Evolutionary conservation across 495 filamentous ascomycete species (phyloP).

Genomic region (Neurospora sublineolata): DNA sequence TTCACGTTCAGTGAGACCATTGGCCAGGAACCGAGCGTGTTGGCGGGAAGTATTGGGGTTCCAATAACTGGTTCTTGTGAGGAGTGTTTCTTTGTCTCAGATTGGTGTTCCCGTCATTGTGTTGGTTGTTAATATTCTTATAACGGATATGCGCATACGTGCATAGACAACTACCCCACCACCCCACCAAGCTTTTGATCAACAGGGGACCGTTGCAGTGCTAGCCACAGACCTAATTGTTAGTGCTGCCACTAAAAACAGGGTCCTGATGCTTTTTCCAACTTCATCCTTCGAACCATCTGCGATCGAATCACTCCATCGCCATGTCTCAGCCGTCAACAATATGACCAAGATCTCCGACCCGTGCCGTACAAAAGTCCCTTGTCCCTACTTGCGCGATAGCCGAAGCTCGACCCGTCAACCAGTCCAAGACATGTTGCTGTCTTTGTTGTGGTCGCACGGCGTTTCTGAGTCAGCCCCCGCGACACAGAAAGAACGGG

Average conservation of each 20-base stretch:
- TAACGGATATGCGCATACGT: neutral
- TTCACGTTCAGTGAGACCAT: neutral
- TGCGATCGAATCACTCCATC: neutral
- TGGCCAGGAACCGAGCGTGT: neutral
- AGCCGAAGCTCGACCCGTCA: neutral
- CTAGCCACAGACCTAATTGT: neutral
- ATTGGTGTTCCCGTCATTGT: neutral
- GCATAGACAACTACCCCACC: neutral
- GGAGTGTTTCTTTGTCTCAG: neutral
- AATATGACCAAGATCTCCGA: neutral
- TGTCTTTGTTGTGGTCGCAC: neutral
- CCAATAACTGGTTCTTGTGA: neutral
- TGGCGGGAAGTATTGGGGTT: neutral
- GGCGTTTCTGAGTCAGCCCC: neutral
- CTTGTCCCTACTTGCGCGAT: neutral
- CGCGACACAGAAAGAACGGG: neutral
- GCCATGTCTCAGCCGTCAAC: neutral
- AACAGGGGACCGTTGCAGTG: neutral
- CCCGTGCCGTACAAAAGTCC: neutral
- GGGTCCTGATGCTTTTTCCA: neutral
- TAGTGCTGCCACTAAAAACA: neutral
- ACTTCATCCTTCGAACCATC: neutral
- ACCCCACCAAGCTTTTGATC: neutral
- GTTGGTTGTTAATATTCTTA: neutral
- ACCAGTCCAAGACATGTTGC: neutral